These are phyloP conservation scores for Vanrija sp. DNA, from an alignment of 1,284 basidiomycete genomes.

Conservation along the genomic window DNA sequence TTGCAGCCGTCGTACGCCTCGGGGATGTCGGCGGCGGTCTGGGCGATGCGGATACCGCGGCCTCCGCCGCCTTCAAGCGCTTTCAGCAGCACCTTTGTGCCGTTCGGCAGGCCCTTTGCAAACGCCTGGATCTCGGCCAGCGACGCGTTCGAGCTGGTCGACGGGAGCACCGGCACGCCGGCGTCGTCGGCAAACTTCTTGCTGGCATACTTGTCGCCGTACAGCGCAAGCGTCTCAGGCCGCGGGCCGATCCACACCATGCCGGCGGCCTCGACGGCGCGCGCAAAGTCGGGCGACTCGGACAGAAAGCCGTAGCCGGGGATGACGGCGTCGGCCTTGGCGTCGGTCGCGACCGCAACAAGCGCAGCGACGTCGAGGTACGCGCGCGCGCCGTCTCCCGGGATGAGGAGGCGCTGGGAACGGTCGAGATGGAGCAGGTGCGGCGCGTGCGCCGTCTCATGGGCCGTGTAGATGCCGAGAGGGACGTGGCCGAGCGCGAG, in stretches of 20 bases:
- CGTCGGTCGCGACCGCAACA: slow-evolving; percentile 9
- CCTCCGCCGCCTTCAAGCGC: slow-evolving; percentile 70
- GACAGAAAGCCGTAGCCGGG: slow-evolving; percentile 84
- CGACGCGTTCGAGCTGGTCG: slow-evolving; percentile 9
- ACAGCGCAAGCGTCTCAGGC: slow-evolving; percentile 56
- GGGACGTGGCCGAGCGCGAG: slow-evolving; percentile 11
- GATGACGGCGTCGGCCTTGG: slow-evolving; percentile 14
- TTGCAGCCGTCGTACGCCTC: slow-evolving; percentile 75
- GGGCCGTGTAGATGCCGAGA: slow-evolving; percentile 13
- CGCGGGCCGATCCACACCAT: slow-evolving; percentile 63
- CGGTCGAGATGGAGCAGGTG: slow-evolving; percentile 9
- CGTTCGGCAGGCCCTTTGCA: slow-evolving; percentile 26
- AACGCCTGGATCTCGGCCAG: slow-evolving; percentile 15
- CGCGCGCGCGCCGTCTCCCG: slow-evolving; percentile 11
- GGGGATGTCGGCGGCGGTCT: slow-evolving; percentile 52
- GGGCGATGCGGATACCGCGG: slow-evolving; percentile 63
- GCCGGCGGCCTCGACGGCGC: slow-evolving; percentile 53
- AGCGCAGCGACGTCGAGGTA: slow-evolving; percentile 13
- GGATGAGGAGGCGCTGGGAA: slow-evolving; percentile 10
- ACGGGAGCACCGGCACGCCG: slow-evolving; percentile 52
- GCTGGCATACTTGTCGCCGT: slow-evolving; percentile 63
- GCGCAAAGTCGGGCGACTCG: slow-evolving; percentile 61
- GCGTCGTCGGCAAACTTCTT: slow-evolving; percentile 88
- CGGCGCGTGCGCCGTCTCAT: slow-evolving; percentile 8
- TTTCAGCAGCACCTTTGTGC: slow-evolving; percentile 57